Percentiles rank a stretch among this genome's conserved stretches.
phyloP scores from a whole-genome alignment of 2,329 filamentous ascomycete genomes.

The Ustilaginoidea virens region DNA sequence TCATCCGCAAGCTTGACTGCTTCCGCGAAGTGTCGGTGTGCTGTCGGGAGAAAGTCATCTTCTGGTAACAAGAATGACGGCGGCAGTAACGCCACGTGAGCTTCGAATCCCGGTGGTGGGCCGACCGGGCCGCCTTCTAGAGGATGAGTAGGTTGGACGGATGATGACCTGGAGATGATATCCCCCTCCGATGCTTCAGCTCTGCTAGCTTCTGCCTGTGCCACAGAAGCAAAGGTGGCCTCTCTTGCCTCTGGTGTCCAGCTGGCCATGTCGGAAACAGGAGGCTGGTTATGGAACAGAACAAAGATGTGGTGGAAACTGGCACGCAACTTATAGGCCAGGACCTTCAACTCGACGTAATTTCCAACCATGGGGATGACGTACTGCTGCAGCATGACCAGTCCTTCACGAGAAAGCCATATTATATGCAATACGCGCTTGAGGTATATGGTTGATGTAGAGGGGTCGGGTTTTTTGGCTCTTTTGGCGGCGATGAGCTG shows the following conservation, averaged over 20 bases:
- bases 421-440: conserved; percentile 79
- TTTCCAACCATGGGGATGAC: conserved; percentile 71
- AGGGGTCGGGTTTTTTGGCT: conserved; percentile 64
- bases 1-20: conserved; percentile 60
- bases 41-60: conserved; percentile 68
- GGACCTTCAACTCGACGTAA: conserved; percentile 71
- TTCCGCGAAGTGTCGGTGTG: conserved; percentile 65
- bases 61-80: conserved; percentile 69
- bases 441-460: conserved; percentile 63
- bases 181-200: conserved; percentile 29
- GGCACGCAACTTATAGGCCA: conserved; percentile 81
- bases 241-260: conserved; percentile 30
- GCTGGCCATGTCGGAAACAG: conserved; percentile 47
- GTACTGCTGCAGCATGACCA: conserved; percentile 75
- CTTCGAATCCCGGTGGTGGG: conserved; percentile 38
- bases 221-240: conserved; percentile 16
- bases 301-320: conserved; percentile 97
- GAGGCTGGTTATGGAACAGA: conserved; percentile 82
- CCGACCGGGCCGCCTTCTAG: conserved; percentile 44
- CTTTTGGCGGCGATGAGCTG: conserved; percentile 74
- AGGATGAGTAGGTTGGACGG: conserved; percentile 31
- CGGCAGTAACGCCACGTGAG: conserved; percentile 22
- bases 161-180: conserved; percentile 23
- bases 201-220: conserved; percentile 29
- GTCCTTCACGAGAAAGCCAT: conserved; percentile 85